Evolutionary conservation across 148 eudicot species (phyloP).

Genomic region (Vaccinium corymbosum): DNA sequence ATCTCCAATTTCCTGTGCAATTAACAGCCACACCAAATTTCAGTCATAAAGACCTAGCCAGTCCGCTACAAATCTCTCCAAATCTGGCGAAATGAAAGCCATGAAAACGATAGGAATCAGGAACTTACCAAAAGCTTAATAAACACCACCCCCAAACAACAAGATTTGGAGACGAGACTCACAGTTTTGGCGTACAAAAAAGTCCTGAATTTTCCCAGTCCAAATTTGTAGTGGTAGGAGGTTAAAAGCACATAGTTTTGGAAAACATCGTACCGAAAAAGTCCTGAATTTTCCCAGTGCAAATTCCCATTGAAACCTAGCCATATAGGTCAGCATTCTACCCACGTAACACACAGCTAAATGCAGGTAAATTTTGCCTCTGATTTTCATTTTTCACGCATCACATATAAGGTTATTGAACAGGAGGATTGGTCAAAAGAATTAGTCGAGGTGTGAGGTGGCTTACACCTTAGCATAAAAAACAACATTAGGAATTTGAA

Average conservation of each 20-base stretch:
- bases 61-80: background rate
- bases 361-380: background rate
- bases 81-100: background rate
- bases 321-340: background rate
- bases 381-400: background rate
- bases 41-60: background rate
- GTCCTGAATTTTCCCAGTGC: background rate
- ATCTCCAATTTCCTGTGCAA: slow-evolving; percentile 13
- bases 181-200: background rate
- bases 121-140: background rate
- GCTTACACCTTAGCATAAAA: background rate
- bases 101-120: background rate
- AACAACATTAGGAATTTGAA: background rate
- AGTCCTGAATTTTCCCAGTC: background rate
- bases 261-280: background rate
- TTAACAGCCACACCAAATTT: background rate
- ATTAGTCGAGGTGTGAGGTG: background rate
- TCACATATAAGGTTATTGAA: background rate
- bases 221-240: background rate
- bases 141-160: background rate
- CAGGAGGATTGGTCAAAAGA: background rate
- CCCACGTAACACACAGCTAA: background rate
- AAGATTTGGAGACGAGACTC: background rate
- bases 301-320: background rate
- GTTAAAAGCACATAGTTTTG: background rate